Percentiles rank a stretch among this genome's conserved stretches.
Conservation (phyloP, 345 rosid genomes). For the Brassica juncea region DNA sequence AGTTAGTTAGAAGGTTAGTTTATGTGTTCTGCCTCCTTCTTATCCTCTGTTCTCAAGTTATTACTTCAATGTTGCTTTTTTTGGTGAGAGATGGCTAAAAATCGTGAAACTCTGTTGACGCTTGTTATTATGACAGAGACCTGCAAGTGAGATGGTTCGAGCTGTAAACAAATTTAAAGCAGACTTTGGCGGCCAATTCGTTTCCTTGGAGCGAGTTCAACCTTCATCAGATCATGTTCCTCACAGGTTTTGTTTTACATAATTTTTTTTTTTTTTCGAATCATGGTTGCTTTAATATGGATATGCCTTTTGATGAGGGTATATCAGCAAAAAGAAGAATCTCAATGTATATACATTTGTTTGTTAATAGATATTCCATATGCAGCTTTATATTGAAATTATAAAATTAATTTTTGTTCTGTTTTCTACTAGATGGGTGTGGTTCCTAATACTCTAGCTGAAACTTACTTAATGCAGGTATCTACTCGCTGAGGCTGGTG, state of each 20-base stretch:
- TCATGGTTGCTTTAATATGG: not conserved
- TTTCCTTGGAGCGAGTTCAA: slow-evolving; percentile 87
- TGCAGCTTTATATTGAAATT: not conserved
- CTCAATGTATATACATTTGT: not conserved
- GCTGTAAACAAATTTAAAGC: slow-evolving; percentile 93
- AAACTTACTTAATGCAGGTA: slow-evolving; percentile 50
- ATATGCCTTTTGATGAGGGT: not conserved
- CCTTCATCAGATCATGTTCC: slow-evolving; percentile 94
- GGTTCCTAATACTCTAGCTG: slow-evolving; percentile 15
- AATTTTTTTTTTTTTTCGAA: not conserved
- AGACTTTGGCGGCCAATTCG: slow-evolving; percentile 89
- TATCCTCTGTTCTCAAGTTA: not conserved
- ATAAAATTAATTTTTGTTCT: not conserved
- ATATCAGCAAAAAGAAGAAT: not conserved
- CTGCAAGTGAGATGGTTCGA: slow-evolving; percentile 79
- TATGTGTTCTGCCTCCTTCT: not conserved
- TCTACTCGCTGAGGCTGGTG: slow-evolving; percentile 91
- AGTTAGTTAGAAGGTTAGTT: not conserved
- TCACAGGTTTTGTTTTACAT: slow-evolving; percentile 61
- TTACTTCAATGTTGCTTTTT: not conserved
- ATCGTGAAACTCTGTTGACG: not conserved
- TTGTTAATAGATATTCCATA: not conserved
- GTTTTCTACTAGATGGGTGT: not conserved
- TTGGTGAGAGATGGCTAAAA: not conserved
- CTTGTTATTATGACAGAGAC: slow-evolving; percentile 56